Percentiles rank a stretch among this genome's conserved stretches.
Conservation (phyloP, 1,284 basidiomycete genomes). For the Chondrostereum purpureum region DNA sequence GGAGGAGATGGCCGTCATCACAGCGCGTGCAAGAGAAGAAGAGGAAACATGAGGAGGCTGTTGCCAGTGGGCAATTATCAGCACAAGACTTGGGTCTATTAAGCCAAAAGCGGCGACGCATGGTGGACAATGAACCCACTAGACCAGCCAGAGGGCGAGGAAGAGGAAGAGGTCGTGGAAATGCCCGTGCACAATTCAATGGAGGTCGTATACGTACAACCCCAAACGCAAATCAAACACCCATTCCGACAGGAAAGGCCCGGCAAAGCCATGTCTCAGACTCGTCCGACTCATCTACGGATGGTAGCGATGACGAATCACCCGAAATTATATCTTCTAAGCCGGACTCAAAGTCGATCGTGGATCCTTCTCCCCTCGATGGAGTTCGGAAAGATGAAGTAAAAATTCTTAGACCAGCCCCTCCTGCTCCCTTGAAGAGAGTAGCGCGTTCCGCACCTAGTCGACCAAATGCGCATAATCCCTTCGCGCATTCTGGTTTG, state of each 20-base stretch:
- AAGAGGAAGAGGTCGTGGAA: conserved; percentile 1
- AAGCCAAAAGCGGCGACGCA: conserved; percentile 28
- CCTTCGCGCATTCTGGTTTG: conserved; percentile 64
- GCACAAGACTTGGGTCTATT: conserved; percentile 37
- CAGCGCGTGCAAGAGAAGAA: conserved; percentile 71
- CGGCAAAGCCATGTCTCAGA: conserved; percentile 19
- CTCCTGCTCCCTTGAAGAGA: too few relatives aligned
- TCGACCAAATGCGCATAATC: conserved; percentile 43
- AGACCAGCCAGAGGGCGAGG: conserved; percentile 2
- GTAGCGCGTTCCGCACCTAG: too few relatives aligned
- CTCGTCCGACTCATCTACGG: conserved; percentile 23
- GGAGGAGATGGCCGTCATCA: conserved; percentile 74
- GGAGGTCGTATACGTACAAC: too few relatives aligned
- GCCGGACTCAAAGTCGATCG: too few relatives aligned
- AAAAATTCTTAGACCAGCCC: too few relatives aligned
- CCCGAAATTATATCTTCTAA: conserved; percentile 66
- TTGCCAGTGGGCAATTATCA: conserved; percentile 70
- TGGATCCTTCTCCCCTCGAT: too few relatives aligned
- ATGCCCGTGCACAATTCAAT: not conserved
- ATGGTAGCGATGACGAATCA: conserved; percentile 33
- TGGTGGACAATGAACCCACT: conserved; percentile 15
- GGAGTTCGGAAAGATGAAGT: too few relatives aligned
- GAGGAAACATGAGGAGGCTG: conserved; percentile 66
- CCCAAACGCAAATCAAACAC: too few relatives aligned
- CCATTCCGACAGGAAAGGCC: conserved; percentile 15